Conservation (phyloP, 176 grass and related monocot genomes). For the Carex pumila region DNA sequence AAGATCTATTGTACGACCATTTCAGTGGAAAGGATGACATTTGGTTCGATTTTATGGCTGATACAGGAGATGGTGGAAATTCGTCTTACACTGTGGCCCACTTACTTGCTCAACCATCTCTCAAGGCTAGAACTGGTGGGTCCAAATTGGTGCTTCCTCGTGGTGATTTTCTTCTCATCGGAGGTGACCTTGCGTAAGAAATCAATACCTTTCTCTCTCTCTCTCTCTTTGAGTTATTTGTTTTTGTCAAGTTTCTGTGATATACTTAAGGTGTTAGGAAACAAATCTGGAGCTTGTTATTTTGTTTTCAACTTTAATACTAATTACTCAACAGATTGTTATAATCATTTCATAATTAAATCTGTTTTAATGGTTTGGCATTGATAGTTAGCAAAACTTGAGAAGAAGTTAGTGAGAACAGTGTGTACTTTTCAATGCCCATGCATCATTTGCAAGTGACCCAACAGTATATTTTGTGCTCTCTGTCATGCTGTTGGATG, state of each 20-base stretch:
- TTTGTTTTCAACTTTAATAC: not conserved
- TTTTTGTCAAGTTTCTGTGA: not conserved
- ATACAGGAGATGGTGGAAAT: constrained; percentile 89
- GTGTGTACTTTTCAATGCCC: not conserved
- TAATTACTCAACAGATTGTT: not conserved
- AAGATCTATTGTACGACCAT: constrained; percentile 58
- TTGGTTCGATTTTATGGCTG: constrained; percentile 93
- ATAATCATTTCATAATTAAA: not conserved
- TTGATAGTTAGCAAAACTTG: not conserved
- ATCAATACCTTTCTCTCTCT: not conserved
- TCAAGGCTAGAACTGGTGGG: constrained; percentile 45
- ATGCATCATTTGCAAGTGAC: not conserved
- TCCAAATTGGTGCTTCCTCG: constrained; percentile 82
- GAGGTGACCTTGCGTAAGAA: constrained; percentile 89
- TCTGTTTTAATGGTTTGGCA: not conserved
- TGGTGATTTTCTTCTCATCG: constrained; percentile 79
- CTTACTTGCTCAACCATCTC: constrained; percentile 65
- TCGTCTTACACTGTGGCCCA: constrained; percentile 74
- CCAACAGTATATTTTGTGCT: not conserved
- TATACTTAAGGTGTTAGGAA: not conserved
- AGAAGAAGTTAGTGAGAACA: not conserved
- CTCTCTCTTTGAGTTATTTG: not conserved
- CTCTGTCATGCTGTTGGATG: not conserved
- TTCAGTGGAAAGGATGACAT: constrained; percentile 65
- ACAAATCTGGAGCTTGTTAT: not conserved